Percentiles rank a stretch among this genome's conserved stretches.
phyloP scores from a whole-genome alignment of 192 early-diverging fungal species.

The Backusella sp. region DNA sequence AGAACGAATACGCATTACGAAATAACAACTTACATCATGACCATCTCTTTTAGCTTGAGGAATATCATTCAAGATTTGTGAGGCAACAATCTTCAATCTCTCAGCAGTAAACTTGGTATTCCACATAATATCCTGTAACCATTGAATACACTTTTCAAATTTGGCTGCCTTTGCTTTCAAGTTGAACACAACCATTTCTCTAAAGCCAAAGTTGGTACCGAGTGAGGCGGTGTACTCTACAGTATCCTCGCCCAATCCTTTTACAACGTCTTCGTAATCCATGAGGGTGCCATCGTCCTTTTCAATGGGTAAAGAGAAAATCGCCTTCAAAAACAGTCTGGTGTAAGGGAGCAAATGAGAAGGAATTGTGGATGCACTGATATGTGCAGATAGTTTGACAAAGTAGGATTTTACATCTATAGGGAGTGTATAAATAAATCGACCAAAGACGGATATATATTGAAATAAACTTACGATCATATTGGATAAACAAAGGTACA shows the following conservation, averaged over 20 bases:
- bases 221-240: constrained; percentile 42
- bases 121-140: constrained; percentile 53
- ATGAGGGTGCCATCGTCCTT: constrained; percentile 35
- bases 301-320: constrained; percentile 52
- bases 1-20: too few species aligned
- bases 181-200: constrained; percentile 29
- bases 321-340: constrained; percentile 52
- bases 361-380: constrained; percentile 45
- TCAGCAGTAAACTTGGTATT: constrained; percentile 53
- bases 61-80: constrained; percentile 55
- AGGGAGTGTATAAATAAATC: not conserved
- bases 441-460: not conserved
- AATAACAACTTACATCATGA: constrained; percentile 36
- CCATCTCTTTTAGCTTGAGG: constrained; percentile 58
- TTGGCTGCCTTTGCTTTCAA: constrained; percentile 46
- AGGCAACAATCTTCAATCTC: constrained; percentile 53
- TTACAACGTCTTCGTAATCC: constrained; percentile 52
- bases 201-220: constrained; percentile 42
- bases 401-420: constrained; percentile 56
- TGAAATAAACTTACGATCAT: constrained; percentile 43
- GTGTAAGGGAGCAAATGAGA: constrained; percentile 47
- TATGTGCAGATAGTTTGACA: constrained; percentile 45
- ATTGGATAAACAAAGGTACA: constrained; percentile 55
- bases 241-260: constrained; percentile 53
- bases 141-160: constrained; percentile 50